Evolutionary conservation across 352 stramenopile genomes (phyloP), one percentile per base, ranked within the genome.

Genomic region (Globisporangium canariense): DNA sequence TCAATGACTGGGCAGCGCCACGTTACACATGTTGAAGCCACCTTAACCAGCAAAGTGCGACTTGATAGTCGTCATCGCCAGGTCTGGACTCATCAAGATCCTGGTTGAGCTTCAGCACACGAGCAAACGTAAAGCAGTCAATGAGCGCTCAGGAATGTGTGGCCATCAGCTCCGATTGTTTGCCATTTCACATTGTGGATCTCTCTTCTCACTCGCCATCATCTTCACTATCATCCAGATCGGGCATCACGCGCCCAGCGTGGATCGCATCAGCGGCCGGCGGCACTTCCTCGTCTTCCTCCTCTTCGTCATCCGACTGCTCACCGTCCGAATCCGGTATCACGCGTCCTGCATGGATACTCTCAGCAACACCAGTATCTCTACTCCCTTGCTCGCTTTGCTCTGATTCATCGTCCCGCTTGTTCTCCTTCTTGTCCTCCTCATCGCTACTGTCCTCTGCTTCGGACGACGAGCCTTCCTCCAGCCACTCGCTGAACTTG

Each of bases 401-500:
- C 30, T 66, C 52, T 62, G 74, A 70, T 3, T 28, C 51, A 43
- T 40, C 28, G 13, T 57, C 34, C 8, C 30, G 25, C 2, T 43
- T 41, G 51, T 11, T 30, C 22, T 57, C 49, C 25, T 46, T 46
- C 40, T 40, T 25, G 14, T 46, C 47, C 45, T 38, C 58, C 2
- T 47, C 22, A 2, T 47, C 58, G 20, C 55, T 56, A 14, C 59
- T 51, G 5, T 63, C 77, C 32, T 81, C 81, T 25, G 79, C 78
- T 34, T 81, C 79, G 3, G 74, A 86, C 0, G 82, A 90, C 4
- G 79, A 77, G 10, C 76, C 84, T 66, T 91, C 79, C 54, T 98
- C 93, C 20, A 99, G 76, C 96, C 96, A 99, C 68, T 96, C 82
- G 41, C 96, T 84, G 79, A 99, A 99, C 60, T 97, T 87, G 38